These are phyloP conservation scores for Boletus sensibilis DNA, from an alignment of 768 basidiomycete genomes.

Conservation along the genomic window DNA sequence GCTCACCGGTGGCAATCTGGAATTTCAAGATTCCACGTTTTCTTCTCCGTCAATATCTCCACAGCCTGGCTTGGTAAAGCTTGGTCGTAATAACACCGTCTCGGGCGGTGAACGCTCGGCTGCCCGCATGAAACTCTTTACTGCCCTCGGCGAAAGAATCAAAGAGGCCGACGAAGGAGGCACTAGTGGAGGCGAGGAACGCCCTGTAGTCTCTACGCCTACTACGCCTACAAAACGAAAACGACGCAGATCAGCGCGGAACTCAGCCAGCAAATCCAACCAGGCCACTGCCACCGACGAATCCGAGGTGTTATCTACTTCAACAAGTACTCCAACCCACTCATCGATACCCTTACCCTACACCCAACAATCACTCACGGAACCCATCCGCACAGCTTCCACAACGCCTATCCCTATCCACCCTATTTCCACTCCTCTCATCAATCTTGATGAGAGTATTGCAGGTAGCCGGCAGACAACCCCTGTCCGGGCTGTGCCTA, in stretches of 20 bases:
- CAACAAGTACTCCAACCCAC: constrained; percentile 61
- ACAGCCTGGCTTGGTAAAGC: constrained; percentile 46
- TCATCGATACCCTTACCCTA: constrained; percentile 51
- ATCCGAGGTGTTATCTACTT: constrained; percentile 37
- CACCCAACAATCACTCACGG: constrained; percentile 32
- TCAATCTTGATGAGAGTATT: constrained; percentile 31
- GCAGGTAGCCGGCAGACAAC: constrained; percentile 34
- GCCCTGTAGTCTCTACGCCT: constrained; percentile 39
- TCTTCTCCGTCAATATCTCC: constrained; percentile 50
- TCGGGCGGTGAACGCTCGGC: constrained; percentile 77
- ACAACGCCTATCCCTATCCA: constrained; percentile 31
- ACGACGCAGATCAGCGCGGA: constrained; percentile 52
- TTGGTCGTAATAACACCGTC: constrained; percentile 76
- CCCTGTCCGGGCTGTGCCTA: constrained; percentile 36
- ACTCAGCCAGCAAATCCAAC: constrained; percentile 39
- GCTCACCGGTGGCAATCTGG: constrained; percentile 67
- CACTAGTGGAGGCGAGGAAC: constrained; percentile 60
- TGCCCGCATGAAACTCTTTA: constrained; percentile 67
- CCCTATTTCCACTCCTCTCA: constrained; percentile 25
- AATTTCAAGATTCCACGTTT: constrained; percentile 54
- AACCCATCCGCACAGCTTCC: constrained; percentile 28
- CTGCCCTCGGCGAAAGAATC: constrained; percentile 54
- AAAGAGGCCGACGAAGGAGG: constrained; percentile 64
- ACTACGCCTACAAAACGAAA: constrained; percentile 50
- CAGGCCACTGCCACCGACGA: constrained; percentile 47